These are phyloP conservation scores for Fusarium sp. DNA, from an alignment of 2,329 filamentous ascomycete species.

Conservation along the genomic window DNA sequence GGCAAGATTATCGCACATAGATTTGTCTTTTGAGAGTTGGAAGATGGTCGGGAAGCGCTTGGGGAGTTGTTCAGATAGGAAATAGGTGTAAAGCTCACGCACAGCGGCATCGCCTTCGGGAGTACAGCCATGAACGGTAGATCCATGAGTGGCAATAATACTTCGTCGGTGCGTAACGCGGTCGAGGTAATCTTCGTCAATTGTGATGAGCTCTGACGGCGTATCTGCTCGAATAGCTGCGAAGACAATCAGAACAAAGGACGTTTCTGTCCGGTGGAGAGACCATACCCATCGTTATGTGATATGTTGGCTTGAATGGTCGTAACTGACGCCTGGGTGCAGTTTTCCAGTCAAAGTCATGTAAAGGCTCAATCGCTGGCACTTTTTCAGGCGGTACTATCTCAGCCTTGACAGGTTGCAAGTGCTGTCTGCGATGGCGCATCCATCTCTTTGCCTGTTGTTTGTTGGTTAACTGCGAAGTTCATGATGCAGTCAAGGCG, in stretches of 20 bases:
- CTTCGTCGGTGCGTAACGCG: constrained; percentile 56
- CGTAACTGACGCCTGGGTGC: constrained; percentile 8
- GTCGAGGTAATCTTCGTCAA: constrained; percentile 63
- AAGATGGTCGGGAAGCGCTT: constrained; percentile 63
- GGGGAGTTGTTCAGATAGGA: constrained; percentile 61
- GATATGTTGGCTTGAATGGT: constrained; percentile 32
- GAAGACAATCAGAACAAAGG: neutral
- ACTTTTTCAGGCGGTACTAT: constrained; percentile 6
- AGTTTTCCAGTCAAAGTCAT: constrained; percentile 31
- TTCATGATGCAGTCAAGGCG: neutral
- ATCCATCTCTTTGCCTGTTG: constrained; percentile 39
- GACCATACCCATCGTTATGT: constrained; percentile 31
- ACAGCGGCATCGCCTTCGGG: constrained; percentile 57
- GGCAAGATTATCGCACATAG: constrained; percentile 54
- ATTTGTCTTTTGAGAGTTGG: constrained; percentile 47
- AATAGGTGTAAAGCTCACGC: constrained; percentile 60
- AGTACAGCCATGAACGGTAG: constrained; percentile 57
- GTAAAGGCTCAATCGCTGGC: constrained; percentile 1
- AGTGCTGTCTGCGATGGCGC: constrained; percentile 18
- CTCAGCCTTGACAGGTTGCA: neutral
- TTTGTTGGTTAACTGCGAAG: neutral
- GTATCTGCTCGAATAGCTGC: constrained; percentile 57
- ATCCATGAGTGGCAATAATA: constrained; percentile 48
- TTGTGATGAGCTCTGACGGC: constrained; percentile 63
- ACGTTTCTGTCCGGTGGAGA: fast-evolving